Evolutionary conservation across 108 stramenopile genomes (phyloP).

Genomic region (Pseudonitzschia multistriata): DNA sequence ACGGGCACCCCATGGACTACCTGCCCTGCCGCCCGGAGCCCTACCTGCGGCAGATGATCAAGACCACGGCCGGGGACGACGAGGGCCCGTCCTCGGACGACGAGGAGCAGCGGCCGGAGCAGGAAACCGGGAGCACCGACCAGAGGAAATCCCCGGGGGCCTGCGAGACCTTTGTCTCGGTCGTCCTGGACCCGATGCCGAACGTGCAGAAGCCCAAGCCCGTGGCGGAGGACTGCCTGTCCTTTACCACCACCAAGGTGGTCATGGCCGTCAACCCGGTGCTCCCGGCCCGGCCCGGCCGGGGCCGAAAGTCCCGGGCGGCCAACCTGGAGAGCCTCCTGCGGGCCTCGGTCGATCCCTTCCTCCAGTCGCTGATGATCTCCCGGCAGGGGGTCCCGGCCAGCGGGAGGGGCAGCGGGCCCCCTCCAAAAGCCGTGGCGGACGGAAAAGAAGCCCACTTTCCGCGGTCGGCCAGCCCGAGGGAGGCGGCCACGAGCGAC

Average conservation of each 20-base stretch:
- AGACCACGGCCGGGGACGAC: neutral
- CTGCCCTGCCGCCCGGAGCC: conserved; percentile 50
- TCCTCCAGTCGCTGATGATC: conserved; percentile 39
- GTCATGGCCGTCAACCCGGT: conserved; percentile 27
- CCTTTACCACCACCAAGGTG: conserved; percentile 36
- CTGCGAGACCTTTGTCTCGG: conserved; percentile 13
- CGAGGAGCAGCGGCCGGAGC: conserved; percentile 2
- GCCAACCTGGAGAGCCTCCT: conserved; percentile 50
- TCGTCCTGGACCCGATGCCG: conserved; percentile 19
- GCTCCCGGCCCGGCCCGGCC: conserved; percentile 7
- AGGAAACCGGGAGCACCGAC: neutral
- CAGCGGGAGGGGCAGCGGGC: conserved; percentile 28
- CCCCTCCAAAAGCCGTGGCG: too few species aligned
- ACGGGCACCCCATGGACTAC: neutral
- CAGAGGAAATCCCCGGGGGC: neutral
- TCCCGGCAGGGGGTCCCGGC: conserved; percentile 27
- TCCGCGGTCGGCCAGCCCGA: neutral
- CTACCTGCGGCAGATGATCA: conserved; percentile 32
- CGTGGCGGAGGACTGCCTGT: conserved; percentile 22
- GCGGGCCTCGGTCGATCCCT: conserved; percentile 43
- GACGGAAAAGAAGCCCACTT: neutral
- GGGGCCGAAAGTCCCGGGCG: conserved; percentile 39
- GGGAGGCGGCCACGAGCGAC: conserved; percentile 1
- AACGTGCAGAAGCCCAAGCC: conserved; percentile 25
- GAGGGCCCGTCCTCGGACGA: conserved; percentile 4